Percentiles rank a stretch among this genome's conserved stretches.
Evolutionary conservation across 2,329 filamentous ascomycete genomes (phyloP).

Genomic region (Hypoxylon sp.): DNA sequence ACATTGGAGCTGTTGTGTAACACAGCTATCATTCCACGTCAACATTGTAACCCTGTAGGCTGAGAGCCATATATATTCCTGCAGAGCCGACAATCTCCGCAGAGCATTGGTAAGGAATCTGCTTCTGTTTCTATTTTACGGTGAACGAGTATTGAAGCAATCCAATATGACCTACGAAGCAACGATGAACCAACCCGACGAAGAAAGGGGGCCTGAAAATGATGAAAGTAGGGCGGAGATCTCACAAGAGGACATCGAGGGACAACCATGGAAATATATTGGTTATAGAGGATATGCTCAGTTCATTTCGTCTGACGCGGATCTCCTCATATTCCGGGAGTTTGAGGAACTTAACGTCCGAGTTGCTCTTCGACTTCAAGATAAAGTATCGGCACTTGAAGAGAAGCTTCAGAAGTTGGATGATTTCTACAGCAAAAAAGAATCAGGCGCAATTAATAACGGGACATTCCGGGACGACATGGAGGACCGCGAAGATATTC

Average conservation of each 20-base stretch:
- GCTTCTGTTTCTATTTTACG: neutral
- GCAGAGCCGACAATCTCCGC: neutral
- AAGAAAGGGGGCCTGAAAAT: neutral
- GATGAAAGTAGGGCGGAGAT: neutral
- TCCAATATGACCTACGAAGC: neutral
- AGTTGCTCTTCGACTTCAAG: constrained; percentile 55
- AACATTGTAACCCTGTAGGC: too few species aligned
- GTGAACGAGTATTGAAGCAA: neutral
- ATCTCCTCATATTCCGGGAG: constrained; percentile 54
- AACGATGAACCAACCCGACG: neutral
- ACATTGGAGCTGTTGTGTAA: neutral
- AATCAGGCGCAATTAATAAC: constrained; percentile 47
- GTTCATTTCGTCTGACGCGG: constrained; percentile 53
- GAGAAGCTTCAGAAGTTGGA: constrained; percentile 52
- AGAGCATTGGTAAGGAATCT: neutral
- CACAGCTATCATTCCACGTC: neutral
- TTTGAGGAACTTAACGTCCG: constrained; percentile 54
- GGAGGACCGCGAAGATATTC: constrained; percentile 37
- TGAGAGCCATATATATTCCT: neutral
- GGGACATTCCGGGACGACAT: constrained; percentile 50
- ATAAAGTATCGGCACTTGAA: constrained; percentile 55
- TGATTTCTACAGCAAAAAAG: constrained; percentile 39
- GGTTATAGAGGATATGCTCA: constrained; percentile 52
- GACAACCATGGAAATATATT: constrained; percentile 54
- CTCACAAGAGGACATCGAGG: constrained; percentile 16